These are phyloP conservation scores for Thinopyrum elongatum DNA, from an alignment of 176 grass and related monocot genomes.

Conservation along the genomic window DNA sequence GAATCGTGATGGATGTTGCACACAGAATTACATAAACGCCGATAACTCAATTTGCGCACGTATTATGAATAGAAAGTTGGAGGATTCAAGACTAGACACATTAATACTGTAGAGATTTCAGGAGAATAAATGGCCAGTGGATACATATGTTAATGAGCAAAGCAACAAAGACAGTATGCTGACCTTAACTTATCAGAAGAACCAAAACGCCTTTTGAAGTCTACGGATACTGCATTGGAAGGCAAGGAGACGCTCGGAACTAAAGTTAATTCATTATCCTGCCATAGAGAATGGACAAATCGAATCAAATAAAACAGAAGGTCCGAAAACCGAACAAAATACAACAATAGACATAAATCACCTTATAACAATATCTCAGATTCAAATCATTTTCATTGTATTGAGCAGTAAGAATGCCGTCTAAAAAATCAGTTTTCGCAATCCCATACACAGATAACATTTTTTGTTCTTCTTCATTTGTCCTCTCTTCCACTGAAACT, in stretches of 20 bases:
- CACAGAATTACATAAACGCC: background rate
- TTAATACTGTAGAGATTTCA: background rate
- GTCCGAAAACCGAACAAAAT: background rate
- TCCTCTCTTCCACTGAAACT: constrained; percentile 73
- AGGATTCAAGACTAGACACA: constrained; percentile 10
- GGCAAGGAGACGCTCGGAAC: constrained; percentile 74
- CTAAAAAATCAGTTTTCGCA: constrained; percentile 68
- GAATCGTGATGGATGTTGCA: background rate
- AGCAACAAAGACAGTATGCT: constrained; percentile 14
- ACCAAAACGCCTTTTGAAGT: constrained; percentile 80
- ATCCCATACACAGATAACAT: constrained; percentile 59
- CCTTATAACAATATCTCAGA: constrained; percentile 95
- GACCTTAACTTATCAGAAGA: constrained; percentile 90
- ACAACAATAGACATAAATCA: constrained; percentile 28
- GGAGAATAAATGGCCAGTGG: background rate
- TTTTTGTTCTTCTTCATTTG: constrained; percentile 57
- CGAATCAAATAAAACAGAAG: constrained; percentile 22
- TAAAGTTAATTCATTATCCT: constrained; percentile 85
- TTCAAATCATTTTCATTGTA: constrained; percentile 75
- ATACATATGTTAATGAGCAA: constrained; percentile 8
- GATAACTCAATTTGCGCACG: background rate
- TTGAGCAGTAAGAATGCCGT: constrained; percentile 71
- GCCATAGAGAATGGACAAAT: constrained; percentile 24
- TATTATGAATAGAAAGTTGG: constrained; percentile 1
- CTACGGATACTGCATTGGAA: constrained; percentile 67